A percentile compares a stretch with the other conserved stretches of the same genome.
Conservation (phyloP, 73 alveolate species). For the Blepharisma japonicum region DNA sequence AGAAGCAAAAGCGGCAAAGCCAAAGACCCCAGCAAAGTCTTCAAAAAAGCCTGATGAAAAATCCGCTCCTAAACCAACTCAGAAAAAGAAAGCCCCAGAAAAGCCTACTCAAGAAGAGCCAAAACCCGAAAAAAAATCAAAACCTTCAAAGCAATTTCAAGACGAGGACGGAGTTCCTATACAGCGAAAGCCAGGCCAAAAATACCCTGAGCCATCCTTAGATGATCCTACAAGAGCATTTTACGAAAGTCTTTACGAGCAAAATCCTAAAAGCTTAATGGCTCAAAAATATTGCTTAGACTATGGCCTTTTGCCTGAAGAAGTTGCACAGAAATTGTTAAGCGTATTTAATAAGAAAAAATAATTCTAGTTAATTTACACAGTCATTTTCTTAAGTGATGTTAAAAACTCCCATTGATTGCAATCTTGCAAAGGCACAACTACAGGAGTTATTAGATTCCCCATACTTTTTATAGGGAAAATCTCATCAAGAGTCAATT, state of each 20-base stretch:
- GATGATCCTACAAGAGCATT: slow-evolving; percentile 86
- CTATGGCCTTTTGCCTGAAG: slow-evolving; percentile 76
- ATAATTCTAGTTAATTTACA: background rate
- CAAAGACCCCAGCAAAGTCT: too few relatives aligned
- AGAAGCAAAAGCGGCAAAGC: too few relatives aligned
- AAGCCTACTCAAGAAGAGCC: too few relatives aligned
- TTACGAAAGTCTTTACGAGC: slow-evolving; percentile 81
- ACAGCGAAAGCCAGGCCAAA: slow-evolving; percentile 35
- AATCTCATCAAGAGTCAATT: slow-evolving; percentile 41
- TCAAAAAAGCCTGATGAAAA: too few relatives aligned
- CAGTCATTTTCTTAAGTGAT: background rate
- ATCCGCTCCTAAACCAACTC: too few relatives aligned
- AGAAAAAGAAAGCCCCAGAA: too few relatives aligned
- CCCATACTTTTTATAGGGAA: slow-evolving; percentile 17
- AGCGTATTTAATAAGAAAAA: background rate
- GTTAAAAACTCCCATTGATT: background rate
- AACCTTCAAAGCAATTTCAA: background rate
- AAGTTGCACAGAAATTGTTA: slow-evolving; percentile 48
- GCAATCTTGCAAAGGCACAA: too few relatives aligned
- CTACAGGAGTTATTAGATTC: too few relatives aligned
- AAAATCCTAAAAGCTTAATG: slow-evolving; percentile 75
- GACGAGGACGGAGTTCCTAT: background rate
- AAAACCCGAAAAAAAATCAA: background rate
- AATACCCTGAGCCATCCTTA: slow-evolving; percentile 64
- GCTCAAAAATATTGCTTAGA: slow-evolving; percentile 82